Base-by-base conservation (phyloP, 2,329 filamentous ascomycete genomes). In the Intubia oerlemansii region DNA sequence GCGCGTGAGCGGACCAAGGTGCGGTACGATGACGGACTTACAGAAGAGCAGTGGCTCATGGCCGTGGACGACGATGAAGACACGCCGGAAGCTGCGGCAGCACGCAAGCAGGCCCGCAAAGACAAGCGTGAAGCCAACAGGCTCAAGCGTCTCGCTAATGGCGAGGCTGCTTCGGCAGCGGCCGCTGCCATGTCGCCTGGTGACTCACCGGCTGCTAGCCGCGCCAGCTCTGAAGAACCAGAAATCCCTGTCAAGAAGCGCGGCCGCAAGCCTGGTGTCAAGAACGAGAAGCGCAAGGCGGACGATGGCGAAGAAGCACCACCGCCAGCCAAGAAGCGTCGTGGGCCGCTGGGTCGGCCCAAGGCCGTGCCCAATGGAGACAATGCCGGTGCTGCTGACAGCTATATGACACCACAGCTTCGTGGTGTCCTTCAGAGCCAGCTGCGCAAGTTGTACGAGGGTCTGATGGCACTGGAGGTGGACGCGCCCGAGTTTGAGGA, bases 11-110 rank as follows among this genome's bases (percentile, higher is more conserved):
- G 90, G 35, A 93, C 82, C 39, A 74, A 81, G 44, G 84, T 93
- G 43, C 78, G 77, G 49, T 98, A 98, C 42, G 88, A 98, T 43
- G 88, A 98, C 44, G 88, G 90, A 29, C 68, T 98, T 17, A 95
- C 88, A 0, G 90, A 98, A 53, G 88, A 98, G 55, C 90, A 98
- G 51, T 98, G 88, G 88, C 66, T 95, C 29, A 85, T 92, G 59
- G 88, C 88, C 30, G 85, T 98, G 18, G 88, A 98, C 46, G 85
- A 91, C 35, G 84, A 93, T 28, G 88, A 98, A 2, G 88, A 98
- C 46, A 74, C 70, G 0, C 82, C 92, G 17, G 88, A 95, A 46
- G 84, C 81, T 30, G 88, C 88, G 3, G 84, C 90, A 21, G 78
- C 79, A 20, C 72, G 88, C 23, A 95, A 93, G 44, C 72, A 82